Evolutionary conservation across 2,329 filamentous ascomycete genomes (phyloP), one percentile per base, ranked within the genome.

Genomic region (Exserohilum turcica): DNA sequence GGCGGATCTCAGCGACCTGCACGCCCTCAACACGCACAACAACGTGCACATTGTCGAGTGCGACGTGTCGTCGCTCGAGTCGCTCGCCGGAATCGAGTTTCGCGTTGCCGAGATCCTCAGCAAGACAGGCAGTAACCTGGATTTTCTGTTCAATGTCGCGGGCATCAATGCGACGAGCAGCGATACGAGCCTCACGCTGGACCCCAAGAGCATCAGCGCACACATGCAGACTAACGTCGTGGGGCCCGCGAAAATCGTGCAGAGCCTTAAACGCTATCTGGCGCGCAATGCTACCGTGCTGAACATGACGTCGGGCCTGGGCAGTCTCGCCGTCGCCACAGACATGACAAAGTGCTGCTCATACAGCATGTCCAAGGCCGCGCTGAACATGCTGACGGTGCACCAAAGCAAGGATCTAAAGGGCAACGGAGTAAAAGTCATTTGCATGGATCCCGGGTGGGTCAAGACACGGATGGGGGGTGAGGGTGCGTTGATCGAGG

Each of bases 141-240:
- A 78, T 39, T 76, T 65, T 48, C 52, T 78, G 6, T 69, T 79
- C 62, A 75, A 77, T 53, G 68, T 78, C 35, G 76, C 76, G 0
- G 77, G 74, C 13, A 74, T 80, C 56, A 78, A 80, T 51, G 61
- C 67, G 18, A 63, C 68, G 1, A 63, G 70, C 0, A 48, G 61
- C 7, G 72, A 80, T 44, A 77, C 66, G 13, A 73, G 71, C 18
- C 61, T 80, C 15, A 72, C 67, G 0, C 71, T 81, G 1, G 72
- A 72, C 8, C 59, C 74, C 0, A 65, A 68, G 1, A 72, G 69
- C 2, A 58, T 81, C 24, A 35, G 69, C 2, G 60, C 72, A n/a
- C 75, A 79, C 43, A 75, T 82, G 43, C 64, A 71, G 21, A 65
- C 75, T 57, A 82, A 82, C 48, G 78, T 81, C 3, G 48, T 80